Conservation (phyloP, 2,329 filamentous ascomycete species). For the Phialemoniopsis sp. region DNA sequence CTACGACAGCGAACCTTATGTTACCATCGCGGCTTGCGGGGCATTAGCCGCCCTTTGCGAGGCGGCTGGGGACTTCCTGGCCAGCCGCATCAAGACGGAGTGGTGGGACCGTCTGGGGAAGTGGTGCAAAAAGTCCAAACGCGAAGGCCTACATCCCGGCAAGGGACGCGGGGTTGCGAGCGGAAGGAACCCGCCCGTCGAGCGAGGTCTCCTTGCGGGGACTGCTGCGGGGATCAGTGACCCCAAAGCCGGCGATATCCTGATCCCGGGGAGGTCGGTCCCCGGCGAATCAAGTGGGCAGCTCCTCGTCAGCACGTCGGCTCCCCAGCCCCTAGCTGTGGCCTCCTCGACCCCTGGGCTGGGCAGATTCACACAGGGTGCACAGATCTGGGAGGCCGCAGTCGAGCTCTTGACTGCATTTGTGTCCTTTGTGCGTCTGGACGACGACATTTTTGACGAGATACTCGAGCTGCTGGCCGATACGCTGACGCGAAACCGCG, state of each 20-base stretch:
- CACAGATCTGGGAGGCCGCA: constrained; percentile 61
- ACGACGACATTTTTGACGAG: constrained; percentile 68
- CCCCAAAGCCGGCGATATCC: constrained; percentile 11
- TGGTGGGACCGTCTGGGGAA: constrained; percentile 53
- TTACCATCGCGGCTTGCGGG: constrained; percentile 66
- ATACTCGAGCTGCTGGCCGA: constrained; percentile 59
- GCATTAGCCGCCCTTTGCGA: constrained; percentile 66
- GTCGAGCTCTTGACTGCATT: constrained; percentile 55
- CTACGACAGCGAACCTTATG: constrained; percentile 62
- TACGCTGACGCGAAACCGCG: constrained; percentile 34
- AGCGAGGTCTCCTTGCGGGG: too few species aligned
- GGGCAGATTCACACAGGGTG: constrained; percentile 56
- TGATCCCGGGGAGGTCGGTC: constrained; percentile 25
- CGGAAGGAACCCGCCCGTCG: background rate
- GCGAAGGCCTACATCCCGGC: constrained; percentile 20
- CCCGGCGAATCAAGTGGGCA: constrained; percentile 6
- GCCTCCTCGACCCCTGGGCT: constrained; percentile 28
- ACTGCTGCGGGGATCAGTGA: background rate
- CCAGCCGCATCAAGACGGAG: constrained; percentile 67
- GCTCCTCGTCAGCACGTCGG: constrained; percentile 4
- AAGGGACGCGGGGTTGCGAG: background rate
- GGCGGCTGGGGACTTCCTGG: constrained; percentile 77
- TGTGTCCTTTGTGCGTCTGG: constrained; percentile 59
- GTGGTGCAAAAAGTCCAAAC: constrained; percentile 42
- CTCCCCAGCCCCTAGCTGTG: constrained; percentile 3